Conservation (phyloP, 2,329 filamentous ascomycete genomes). For the Ophiocordyceps unilateralis region DNA sequence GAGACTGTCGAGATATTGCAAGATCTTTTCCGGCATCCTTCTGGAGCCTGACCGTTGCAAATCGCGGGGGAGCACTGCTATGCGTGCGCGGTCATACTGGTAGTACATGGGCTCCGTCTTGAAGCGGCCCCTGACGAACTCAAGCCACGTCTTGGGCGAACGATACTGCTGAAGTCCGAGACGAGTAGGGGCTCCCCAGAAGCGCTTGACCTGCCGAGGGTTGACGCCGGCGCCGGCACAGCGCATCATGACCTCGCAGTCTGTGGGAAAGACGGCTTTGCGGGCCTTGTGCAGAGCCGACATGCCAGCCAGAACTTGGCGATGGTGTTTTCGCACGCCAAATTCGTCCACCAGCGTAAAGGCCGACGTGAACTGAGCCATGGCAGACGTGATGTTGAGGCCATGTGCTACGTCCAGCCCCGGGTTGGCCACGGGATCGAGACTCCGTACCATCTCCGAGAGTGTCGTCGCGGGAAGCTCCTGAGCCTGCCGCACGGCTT, state of each 20-base stretch:
- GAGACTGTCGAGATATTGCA: conserved; percentile 13
- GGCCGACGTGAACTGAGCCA: conserved; percentile 20
- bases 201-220: conserved; percentile 11
- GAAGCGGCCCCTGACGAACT: conserved; percentile 31
- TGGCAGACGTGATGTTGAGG: conserved; percentile 20
- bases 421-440: conserved; percentile 38
- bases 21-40: conserved; percentile 2
- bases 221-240: conserved; percentile 29
- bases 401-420: conserved; percentile 30
- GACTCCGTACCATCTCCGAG: conserved; percentile 41
- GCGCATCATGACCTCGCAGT: conserved; percentile 27
- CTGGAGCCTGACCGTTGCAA: conserved; percentile 10
- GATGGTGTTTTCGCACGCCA: conserved; percentile 26
- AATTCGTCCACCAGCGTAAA: conserved; percentile 20
- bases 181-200: conserved; percentile 18
- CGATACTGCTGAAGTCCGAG: conserved; percentile 12
- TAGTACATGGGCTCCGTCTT: conserved; percentile 27
- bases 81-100: conserved; percentile 23
- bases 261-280: conserved; percentile 14
- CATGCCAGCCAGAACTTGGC: conserved; percentile 17
- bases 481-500: conserved; percentile 14
- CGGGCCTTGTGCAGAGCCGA: conserved; percentile 18
- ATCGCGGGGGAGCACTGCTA: conserved; percentile 22
- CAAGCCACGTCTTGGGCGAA: conserved; percentile 19
- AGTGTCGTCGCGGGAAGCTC: conserved; percentile 37